Evolutionary conservation across 2,329 filamentous ascomycete species (phyloP).

Genomic region (Diaporthe amygdali): DNA sequence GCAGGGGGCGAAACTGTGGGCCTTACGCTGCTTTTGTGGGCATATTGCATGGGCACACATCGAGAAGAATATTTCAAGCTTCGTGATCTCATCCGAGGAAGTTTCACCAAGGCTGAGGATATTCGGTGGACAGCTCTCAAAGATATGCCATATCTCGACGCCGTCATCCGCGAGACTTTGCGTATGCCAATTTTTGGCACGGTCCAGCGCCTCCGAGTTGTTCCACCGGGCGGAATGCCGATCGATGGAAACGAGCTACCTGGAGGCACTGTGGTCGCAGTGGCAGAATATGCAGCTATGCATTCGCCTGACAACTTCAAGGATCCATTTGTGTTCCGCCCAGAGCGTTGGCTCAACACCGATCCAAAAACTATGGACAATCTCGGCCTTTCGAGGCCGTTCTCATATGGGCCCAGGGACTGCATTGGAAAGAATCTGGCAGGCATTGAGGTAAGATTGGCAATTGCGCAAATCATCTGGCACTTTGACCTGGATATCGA

Average conservation of each 20-base stretch:
- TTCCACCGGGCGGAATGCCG: not conserved
- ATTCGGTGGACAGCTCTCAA: not conserved
- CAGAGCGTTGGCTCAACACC: not conserved
- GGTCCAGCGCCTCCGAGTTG: not conserved
- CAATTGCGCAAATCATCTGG: not conserved
- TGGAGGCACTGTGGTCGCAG: not conserved
- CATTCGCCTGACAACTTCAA: not conserved
- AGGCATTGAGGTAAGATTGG: not conserved
- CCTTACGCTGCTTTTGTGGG: not conserved
- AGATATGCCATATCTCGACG: slow-evolving; percentile 2
- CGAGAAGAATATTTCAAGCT: not conserved
- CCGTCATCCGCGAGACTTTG: not conserved
- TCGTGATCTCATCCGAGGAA: not conserved
- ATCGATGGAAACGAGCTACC: not conserved
- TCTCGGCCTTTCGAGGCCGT: not conserved
- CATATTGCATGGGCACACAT: slow-evolving; percentile 1
- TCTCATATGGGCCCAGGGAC: not conserved
- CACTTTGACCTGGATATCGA: not conserved
- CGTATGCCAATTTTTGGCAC: not conserved
- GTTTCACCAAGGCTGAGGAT: not conserved
- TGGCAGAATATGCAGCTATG: not conserved
- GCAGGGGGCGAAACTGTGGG: not conserved
- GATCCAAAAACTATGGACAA: not conserved
- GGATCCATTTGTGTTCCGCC: not conserved
- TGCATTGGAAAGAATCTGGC: not conserved